Conservation (phyloP, 805 yeast species). For the Candida easanensis region DNA sequence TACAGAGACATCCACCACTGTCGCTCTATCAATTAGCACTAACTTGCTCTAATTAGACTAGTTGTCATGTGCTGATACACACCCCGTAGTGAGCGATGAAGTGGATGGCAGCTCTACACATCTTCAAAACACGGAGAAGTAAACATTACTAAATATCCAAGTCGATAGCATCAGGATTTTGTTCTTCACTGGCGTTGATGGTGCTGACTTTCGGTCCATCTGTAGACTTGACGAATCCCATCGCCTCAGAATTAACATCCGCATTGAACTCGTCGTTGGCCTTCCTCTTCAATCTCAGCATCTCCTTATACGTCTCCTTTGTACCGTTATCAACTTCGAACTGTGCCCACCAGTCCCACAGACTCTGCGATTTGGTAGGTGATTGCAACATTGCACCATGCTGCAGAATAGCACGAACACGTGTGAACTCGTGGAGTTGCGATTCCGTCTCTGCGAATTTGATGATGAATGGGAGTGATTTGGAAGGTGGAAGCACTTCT, state of each 20-base stretch:
- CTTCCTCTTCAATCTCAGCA: constrained; percentile 59
- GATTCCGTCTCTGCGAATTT: constrained; percentile 61
- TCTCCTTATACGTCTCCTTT: constrained; percentile 68
- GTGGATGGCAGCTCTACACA: too few species aligned
- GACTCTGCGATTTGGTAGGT: constrained; percentile 28
- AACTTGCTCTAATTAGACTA: too few species aligned
- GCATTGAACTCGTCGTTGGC: constrained; percentile 29
- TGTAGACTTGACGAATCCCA: constrained; percentile 48
- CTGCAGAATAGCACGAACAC: constrained; percentile 63
- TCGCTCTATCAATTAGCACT: too few species aligned
- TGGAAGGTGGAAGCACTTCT: constrained; percentile 41
- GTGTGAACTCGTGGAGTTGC: constrained; percentile 43
- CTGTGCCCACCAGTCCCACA: constrained; percentile 71
- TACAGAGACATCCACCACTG: too few species aligned
- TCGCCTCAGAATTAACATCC: constrained; percentile 31
- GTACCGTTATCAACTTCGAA: constrained; percentile 74
- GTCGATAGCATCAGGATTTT: constrained; percentile 61
- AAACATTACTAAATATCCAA: constrained; percentile 42
- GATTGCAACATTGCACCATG: constrained; percentile 48
- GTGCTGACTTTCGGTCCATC: constrained; percentile 34
- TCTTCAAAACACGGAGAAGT: too few species aligned
- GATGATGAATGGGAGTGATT: constrained; percentile 41
- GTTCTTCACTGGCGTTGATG: constrained; percentile 20
- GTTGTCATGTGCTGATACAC: too few species aligned
- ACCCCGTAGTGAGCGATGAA: too few species aligned